Conservation (phyloP, 148 eudicot genomes). For the Suaeda aralocaspica region DNA sequence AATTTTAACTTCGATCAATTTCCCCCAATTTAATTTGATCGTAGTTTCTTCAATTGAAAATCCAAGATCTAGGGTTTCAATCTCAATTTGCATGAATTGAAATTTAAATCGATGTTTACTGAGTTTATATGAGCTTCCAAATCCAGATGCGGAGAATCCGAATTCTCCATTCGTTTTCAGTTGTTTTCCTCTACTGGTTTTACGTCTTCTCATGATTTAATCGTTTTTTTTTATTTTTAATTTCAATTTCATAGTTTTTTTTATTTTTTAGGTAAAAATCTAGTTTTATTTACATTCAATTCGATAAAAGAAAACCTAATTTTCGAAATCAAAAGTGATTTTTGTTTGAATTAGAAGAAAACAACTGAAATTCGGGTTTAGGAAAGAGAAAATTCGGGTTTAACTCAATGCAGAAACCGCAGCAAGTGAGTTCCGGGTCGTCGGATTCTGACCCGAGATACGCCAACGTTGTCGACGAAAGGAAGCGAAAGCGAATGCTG, state of each 20-base stretch:
- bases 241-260: neutral
- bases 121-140: constrained; percentile 39
- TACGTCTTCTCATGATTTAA: constrained; percentile 65
- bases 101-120: constrained; percentile 34
- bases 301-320: constrained; percentile 8
- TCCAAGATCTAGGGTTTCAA: constrained; percentile 15
- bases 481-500: constrained; percentile 75
- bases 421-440: constrained; percentile 51
- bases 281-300: neutral
- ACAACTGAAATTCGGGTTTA: neutral
- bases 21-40: neutral
- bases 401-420: constrained; percentile 24
- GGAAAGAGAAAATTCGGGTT: constrained; percentile 10
- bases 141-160: constrained; percentile 67
- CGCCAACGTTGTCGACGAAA: constrained; percentile 50
- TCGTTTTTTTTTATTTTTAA: no score
- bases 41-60: no score
- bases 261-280: neutral
- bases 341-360: neutral
- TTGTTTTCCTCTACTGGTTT: constrained; percentile 91
- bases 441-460: constrained; percentile 44
- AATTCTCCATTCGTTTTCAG: constrained; percentile 83
- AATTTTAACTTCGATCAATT: neutral
- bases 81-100: constrained; percentile 6
- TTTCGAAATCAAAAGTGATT: neutral